A percentile compares a stretch with the other conserved stretches of the same genome.
Conservation (phyloP, 257 asterid genomes). For the Sherardia arvensis region DNA sequence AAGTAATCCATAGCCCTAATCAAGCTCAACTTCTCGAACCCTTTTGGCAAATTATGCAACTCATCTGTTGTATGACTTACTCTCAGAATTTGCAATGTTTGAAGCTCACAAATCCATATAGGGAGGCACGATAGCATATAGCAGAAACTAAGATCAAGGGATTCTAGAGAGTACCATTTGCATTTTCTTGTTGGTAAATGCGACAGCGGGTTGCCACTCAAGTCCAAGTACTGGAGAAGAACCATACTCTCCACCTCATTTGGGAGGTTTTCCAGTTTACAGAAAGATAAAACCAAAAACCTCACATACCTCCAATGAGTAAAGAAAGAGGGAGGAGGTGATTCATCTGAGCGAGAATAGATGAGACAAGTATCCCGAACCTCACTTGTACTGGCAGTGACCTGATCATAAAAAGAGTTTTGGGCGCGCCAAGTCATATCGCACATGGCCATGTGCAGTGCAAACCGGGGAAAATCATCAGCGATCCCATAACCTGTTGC, state of each 20-base stretch:
- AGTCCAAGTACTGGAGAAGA: background rate
- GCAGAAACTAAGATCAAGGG: background rate
- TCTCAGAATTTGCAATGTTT: background rate
- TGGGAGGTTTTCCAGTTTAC: background rate
- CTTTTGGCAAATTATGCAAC: background rate
- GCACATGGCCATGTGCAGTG: no score
- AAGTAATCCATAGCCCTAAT: background rate
- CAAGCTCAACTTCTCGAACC: background rate
- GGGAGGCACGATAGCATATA: background rate
- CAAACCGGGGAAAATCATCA: background rate
- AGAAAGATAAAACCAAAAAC: background rate
- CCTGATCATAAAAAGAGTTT: no score
- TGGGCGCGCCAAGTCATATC: no score
- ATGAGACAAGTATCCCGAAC: no score
- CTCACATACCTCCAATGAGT: background rate
- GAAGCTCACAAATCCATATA: background rate
- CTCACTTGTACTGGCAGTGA: no score
- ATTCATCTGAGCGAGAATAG: no score
- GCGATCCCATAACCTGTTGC: background rate
- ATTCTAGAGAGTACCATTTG: background rate
- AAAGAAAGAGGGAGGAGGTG: no score
- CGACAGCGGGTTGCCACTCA: background rate
- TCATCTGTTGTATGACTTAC: background rate
- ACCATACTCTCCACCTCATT: background rate
- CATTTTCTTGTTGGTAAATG: background rate